phyloP scores from a whole-genome alignment of 345 rosid species.

The Arabidopsis thaliana region TAIR10.1 NC_003074.8:7130001-7130500 shows the following conservation, averaged over 20 bases:
- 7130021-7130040: constrained; percentile 1
- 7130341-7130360: constrained; percentile 45
- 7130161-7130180: constrained; percentile 38
- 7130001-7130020: neutral
- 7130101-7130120: constrained; percentile 79
- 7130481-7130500: constrained; percentile 20
- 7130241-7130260: constrained; percentile 33
- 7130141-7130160: constrained; percentile 55
- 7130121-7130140: constrained; percentile 68
- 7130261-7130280: constrained; percentile 45
- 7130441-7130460: constrained; percentile 49
- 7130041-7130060: neutral
- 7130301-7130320: constrained; percentile 22
- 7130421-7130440: constrained; percentile 26
- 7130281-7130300: constrained; percentile 15
- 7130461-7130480: neutral
- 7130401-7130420: constrained; percentile 36
- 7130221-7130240: constrained; percentile 44
- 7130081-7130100: constrained; percentile 82
- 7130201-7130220: constrained; percentile 41
- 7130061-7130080: neutral
- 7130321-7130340: constrained; percentile 39
- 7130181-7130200: constrained; percentile 41
- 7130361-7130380: constrained; percentile 35
- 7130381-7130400: constrained; percentile 1